phyloP scores from a whole-genome alignment of 768 basidiomycete species.

The Trametes villosa region DNA sequence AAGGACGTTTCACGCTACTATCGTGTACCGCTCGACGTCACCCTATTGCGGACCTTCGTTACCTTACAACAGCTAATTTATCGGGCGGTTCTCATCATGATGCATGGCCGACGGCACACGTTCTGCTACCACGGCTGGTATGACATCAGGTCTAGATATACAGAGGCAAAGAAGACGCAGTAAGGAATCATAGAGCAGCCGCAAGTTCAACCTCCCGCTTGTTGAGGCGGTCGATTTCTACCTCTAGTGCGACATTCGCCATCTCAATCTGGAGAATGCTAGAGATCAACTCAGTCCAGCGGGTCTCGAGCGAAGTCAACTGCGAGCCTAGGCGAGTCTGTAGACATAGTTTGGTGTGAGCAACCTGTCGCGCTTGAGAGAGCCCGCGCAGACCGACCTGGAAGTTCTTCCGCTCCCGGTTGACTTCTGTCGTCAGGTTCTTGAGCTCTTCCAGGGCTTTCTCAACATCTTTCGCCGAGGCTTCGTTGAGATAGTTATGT shows the following conservation, averaged over 20 bases:
- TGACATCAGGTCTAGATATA: slow-evolving; percentile 20
- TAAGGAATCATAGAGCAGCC: slow-evolving; percentile 28
- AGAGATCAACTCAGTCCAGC: slow-evolving; percentile 94
- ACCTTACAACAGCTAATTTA: slow-evolving; percentile 6
- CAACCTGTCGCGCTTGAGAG: background rate
- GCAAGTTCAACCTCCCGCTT: slow-evolving; percentile 65
- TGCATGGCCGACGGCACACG: background rate
- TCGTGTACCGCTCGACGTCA: slow-evolving; percentile 11
- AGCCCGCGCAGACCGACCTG: slow-evolving; percentile 55
- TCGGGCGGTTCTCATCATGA: slow-evolving; percentile 25
- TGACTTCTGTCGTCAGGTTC: slow-evolving; percentile 81
- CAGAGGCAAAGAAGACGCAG: background rate
- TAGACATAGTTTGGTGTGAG: background rate
- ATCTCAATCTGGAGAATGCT: slow-evolving; percentile 92
- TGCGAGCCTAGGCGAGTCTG: slow-evolving; percentile 82
- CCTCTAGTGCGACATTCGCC: slow-evolving; percentile 89
- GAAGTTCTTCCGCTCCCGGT: slow-evolving; percentile 84
- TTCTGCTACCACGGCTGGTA: background rate
- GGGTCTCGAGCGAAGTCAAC: slow-evolving; percentile 78
- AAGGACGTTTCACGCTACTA: background rate
- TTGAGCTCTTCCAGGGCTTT: slow-evolving; percentile 75
- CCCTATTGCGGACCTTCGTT: slow-evolving; percentile 3
- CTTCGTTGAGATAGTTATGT: slow-evolving; percentile 87
- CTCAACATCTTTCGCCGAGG: slow-evolving; percentile 73
- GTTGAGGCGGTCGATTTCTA: slow-evolving; percentile 68